phyloP scores from a whole-genome alignment of 2,329 filamentous ascomycete species.

The Botryosphaeria dothidea region DNA sequence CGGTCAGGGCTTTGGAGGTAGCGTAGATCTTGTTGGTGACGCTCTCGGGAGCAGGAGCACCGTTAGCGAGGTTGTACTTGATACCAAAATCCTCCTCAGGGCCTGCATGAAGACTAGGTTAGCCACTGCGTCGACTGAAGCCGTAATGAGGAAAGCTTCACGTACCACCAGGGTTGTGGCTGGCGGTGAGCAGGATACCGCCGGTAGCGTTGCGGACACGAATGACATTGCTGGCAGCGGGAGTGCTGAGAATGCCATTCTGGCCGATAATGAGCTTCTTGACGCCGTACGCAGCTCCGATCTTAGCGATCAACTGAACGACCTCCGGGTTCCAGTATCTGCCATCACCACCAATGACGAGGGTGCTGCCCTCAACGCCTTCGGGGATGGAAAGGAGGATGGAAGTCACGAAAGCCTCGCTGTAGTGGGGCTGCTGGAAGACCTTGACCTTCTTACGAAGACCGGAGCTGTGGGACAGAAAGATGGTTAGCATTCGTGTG shows the following conservation, averaged over 20 bases:
- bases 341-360: conserved; percentile 97
- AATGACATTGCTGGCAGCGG: conserved; percentile 94
- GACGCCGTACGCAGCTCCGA: conserved; percentile 93
- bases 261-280: conserved; percentile 98
- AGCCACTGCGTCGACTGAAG: too few relatives aligned
- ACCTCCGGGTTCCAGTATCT: conserved; percentile 97
- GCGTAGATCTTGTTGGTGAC: conserved; percentile 99
- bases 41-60: conserved; percentile 90
- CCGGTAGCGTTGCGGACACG: conserved; percentile 92
- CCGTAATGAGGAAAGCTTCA: conserved; percentile 24
- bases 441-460: conserved; percentile 98
- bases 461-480: conserved; percentile 72
- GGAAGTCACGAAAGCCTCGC: conserved; percentile 90
- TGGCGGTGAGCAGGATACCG: conserved; percentile 93
- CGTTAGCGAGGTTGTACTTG: conserved; percentile 99
- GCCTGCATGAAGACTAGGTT: conserved; percentile 52
- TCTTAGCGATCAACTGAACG: conserved; percentile 95
- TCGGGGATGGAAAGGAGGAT: conserved; percentile 97
- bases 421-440: conserved; percentile 94
- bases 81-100: conserved; percentile 96
- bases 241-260: conserved; percentile 93
- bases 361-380: conserved; percentile 80
- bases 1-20: conserved; percentile 82
- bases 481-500: not conserved
- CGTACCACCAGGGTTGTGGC: conserved; percentile 96